Evolutionary conservation across 1,284 basidiomycete species (phyloP).

Genomic region (Afroboletus lepidellus): DNA sequence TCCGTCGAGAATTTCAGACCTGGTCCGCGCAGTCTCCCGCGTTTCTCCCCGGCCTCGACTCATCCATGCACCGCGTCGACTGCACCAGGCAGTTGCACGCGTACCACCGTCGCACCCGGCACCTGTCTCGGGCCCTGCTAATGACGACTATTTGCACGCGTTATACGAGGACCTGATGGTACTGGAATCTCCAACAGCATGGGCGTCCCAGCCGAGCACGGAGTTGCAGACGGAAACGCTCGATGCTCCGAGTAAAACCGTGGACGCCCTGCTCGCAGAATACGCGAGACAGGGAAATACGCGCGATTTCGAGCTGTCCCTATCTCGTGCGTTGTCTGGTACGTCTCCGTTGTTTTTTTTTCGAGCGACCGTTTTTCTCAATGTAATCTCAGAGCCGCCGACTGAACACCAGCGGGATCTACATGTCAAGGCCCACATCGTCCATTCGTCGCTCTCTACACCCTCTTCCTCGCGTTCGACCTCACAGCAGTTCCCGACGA

Average conservation of each 20-base stretch:
- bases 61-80: slow-evolving; percentile 9
- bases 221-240: slow-evolving; percentile 38
- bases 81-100: slow-evolving; percentile 24
- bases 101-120: not conserved
- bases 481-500: slow-evolving; percentile 45
- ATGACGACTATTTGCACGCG: slow-evolving; percentile 1
- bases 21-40: not conserved
- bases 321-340: slow-evolving; percentile 47
- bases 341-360: slow-evolving; percentile 11
- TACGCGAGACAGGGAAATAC: slow-evolving; percentile 51
- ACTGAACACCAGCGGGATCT: slow-evolving; percentile 62
- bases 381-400: slow-evolving; percentile 38
- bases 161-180: slow-evolving; percentile 5
- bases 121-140: not conserved
- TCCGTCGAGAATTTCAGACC: not conserved
- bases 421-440: slow-evolving; percentile 63
- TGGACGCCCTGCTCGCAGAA: slow-evolving; percentile 48
- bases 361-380: not conserved
- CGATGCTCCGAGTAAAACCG: slow-evolving; percentile 34
- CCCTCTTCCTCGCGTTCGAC: slow-evolving; percentile 26
- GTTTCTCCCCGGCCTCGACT: slow-evolving; percentile 4
- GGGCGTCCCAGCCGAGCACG: not conserved
- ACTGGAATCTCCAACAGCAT: not conserved
- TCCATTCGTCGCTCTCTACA: slow-evolving; percentile 10
- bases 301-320: slow-evolving; percentile 44